Percentiles rank a stretch among this genome's conserved stretches.
phyloP scores from a whole-genome alignment of 208 protist genomes.

The Crithidia acanthocephali region DNA sequence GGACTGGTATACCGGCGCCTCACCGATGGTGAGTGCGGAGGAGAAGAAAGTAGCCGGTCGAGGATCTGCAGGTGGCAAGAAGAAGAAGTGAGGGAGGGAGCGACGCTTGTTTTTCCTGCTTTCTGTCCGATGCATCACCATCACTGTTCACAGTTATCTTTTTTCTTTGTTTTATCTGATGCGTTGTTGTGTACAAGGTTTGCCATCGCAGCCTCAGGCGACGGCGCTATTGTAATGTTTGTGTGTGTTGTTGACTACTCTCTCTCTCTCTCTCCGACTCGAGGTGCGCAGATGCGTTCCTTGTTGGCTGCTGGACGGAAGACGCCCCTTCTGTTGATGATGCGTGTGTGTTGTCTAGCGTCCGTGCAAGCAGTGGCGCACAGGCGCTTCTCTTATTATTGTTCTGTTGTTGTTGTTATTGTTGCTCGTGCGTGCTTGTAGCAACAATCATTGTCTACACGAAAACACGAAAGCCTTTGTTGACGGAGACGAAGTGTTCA shows the following conservation, averaged over 20 bases:
- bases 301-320: no score
- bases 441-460: no score
- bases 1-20: slow-evolving; percentile 73
- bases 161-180: not conserved
- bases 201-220: not conserved
- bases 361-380: no score
- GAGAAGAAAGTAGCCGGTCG: slow-evolving; percentile 25
- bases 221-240: not conserved
- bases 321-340: no score
- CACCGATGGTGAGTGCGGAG: slow-evolving; percentile 22
- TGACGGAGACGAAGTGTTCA: no score
- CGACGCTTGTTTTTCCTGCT: not conserved
- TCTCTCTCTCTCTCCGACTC: not conserved
- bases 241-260: not conserved
- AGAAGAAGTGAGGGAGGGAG: not conserved
- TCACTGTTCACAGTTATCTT: slow-evolving; percentile 9
- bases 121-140: not conserved
- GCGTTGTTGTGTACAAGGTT: no score
- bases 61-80: not conserved
- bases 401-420: no score
- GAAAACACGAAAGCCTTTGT: no score
- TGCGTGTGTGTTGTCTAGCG: no score
- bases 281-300: no score
- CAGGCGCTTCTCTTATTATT: no score
- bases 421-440: no score